Percentiles rank a stretch among this genome's conserved stretches.
Conservation (phyloP, 2,329 filamentous ascomycete genomes). For the Aspergillus phoenicis region DNA sequence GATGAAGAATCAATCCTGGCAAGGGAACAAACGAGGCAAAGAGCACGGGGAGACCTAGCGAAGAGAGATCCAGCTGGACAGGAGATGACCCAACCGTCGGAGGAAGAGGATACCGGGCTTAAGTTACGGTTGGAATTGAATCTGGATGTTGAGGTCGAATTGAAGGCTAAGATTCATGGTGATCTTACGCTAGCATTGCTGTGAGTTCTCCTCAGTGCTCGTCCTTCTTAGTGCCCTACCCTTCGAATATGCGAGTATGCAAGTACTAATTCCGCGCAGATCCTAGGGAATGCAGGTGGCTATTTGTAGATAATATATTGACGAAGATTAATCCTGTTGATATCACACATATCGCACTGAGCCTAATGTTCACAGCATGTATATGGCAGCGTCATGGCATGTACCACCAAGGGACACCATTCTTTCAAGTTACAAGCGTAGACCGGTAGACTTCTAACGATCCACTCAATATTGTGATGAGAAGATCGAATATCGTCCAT, state of each 20-base stretch:
- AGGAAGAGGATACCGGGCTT: constrained; percentile 18
- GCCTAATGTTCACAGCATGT: too few species aligned
- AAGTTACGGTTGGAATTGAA: constrained; percentile 75
- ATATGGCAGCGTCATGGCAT: too few species aligned
- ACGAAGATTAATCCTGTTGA: too few species aligned
- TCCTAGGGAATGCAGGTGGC: neutral
- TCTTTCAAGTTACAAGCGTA: too few species aligned
- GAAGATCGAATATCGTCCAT: too few species aligned
- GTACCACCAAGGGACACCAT: too few species aligned
- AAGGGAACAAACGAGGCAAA: neutral
- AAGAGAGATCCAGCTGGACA: neutral
- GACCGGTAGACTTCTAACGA: too few species aligned
- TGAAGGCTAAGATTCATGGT: constrained; percentile 83
- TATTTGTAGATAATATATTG: too few species aligned
- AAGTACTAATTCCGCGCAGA: neutral
- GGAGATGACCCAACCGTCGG: neutral
- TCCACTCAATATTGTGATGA: too few species aligned
- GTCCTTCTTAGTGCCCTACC: neutral
- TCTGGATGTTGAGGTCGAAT: constrained; percentile 78
- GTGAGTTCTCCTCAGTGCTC: constrained; percentile 54
- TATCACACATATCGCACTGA: too few species aligned
- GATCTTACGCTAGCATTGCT: constrained; percentile 77
- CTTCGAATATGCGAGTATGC: neutral
- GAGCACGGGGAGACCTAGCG: neutral
- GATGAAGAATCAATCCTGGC: neutral